A percentile compares a stretch with the other conserved stretches of the same genome.
These are phyloP conservation scores for Salix koriyanagi DNA, from an alignment of 345 rosid genomes.

Conservation along the genomic window DNA sequence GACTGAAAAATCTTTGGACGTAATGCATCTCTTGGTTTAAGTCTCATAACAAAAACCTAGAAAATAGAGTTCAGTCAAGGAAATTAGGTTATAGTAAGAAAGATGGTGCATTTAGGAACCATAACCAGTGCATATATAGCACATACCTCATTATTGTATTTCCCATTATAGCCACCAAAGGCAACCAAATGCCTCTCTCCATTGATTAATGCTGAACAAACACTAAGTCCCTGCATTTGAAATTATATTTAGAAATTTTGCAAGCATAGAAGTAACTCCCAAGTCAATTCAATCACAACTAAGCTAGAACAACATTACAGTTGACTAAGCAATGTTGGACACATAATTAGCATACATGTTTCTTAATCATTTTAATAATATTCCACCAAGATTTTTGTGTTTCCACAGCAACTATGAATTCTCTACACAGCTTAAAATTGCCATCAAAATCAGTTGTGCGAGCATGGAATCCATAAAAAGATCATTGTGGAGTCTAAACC, in stretches of 20 bases:
- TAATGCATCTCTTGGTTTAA: slow-evolving; percentile 55
- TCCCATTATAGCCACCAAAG: slow-evolving; percentile 97
- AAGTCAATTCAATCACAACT: background rate
- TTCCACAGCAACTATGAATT: background rate
- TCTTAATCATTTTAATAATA: background rate
- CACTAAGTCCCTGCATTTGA: slow-evolving; percentile 78
- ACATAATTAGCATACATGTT: background rate
- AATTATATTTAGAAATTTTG: slow-evolving; percentile 1
- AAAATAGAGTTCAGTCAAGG: slow-evolving; percentile 6
- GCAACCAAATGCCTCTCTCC: slow-evolving; percentile 78
- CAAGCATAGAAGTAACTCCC: background rate
- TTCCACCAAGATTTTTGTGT: background rate
- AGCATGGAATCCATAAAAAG: background rate
- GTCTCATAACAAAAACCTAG: slow-evolving; percentile 77
- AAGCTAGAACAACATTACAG: background rate
- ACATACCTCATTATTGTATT: slow-evolving; percentile 82
- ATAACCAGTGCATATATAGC: slow-evolving; percentile 1
- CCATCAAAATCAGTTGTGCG: background rate
- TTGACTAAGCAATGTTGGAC: background rate
- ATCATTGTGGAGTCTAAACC: background rate
- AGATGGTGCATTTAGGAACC: background rate
- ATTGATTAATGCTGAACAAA: slow-evolving; percentile 57
- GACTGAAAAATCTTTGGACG: slow-evolving; percentile 83
- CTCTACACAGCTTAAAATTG: background rate
- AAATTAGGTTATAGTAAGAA: slow-evolving; percentile 4